Evolutionary conservation across 805 yeast species (phyloP).

Genomic region (Metschnikowia borealis): DNA sequence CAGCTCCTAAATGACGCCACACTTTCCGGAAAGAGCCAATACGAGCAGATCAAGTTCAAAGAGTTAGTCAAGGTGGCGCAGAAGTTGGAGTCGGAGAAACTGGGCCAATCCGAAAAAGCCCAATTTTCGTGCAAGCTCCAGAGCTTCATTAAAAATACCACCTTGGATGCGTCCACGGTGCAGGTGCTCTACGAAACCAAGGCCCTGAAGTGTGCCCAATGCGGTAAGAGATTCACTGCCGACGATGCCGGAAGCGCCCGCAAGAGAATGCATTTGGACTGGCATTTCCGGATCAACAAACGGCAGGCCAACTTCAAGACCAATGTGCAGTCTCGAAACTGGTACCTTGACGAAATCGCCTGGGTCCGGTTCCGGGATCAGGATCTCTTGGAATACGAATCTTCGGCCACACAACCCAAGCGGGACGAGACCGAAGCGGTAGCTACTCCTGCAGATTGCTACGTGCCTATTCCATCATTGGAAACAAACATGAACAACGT

Average conservation of each 20-base stretch:
- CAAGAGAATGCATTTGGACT: conserved; percentile 72
- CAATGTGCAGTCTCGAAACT: conserved; percentile 67
- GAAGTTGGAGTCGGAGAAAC: conserved; percentile 8
- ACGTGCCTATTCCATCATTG: conserved; percentile 64
- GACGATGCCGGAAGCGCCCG: conserved; percentile 52
- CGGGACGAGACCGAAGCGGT: conserved; percentile 3
- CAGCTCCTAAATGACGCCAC: conserved; percentile 15
- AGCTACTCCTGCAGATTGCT: conserved; percentile 16
- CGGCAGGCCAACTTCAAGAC: conserved; percentile 40
- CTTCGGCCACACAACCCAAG: conserved; percentile 6
- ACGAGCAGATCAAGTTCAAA: conserved; percentile 30
- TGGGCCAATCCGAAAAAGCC: neutral
- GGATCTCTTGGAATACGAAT: conserved; percentile 33
- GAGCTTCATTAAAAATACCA: conserved; percentile 35
- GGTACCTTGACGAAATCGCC: conserved; percentile 70
- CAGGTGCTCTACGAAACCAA: conserved; percentile 52
- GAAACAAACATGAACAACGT: conserved; percentile 46
- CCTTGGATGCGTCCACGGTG: conserved; percentile 27
- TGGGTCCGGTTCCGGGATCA: conserved; percentile 79
- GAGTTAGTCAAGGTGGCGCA: conserved; percentile 28
- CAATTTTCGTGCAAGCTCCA: conserved; percentile 22
- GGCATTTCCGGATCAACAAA: conserved; percentile 93
- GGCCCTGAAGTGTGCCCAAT: conserved; percentile 79
- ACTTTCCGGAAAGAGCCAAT: conserved; percentile 20
- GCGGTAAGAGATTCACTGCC: conserved; percentile 80